Evolutionary conservation across 495 filamentous ascomycete species (phyloP).

Genomic region (Penicillium verhagenii): DNA sequence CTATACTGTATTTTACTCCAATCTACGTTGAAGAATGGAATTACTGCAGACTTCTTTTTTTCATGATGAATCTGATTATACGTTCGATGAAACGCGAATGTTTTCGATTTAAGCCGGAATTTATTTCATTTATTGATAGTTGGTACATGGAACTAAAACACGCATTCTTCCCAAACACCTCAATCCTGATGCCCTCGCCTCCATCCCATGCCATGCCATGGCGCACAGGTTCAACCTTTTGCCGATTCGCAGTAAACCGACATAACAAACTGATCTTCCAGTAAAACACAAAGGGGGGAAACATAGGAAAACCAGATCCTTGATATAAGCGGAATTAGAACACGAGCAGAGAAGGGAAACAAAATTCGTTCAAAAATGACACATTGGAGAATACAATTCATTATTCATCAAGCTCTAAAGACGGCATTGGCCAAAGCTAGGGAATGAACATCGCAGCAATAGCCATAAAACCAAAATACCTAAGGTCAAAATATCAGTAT

Average conservation of each 20-base stretch:
- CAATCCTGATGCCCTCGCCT: neutral
- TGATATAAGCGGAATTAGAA: too few relatives aligned
- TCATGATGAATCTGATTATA: too few relatives aligned
- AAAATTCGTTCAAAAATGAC: slow-evolving; percentile 2
- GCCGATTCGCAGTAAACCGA: neutral
- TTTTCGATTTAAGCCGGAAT: neutral
- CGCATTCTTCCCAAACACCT: neutral
- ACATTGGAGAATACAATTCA: slow-evolving; percentile 10
- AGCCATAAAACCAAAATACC: slow-evolving; percentile 46
- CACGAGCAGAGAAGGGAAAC: neutral
- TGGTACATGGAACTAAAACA: slow-evolving; percentile 5
- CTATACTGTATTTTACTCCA: neutral
- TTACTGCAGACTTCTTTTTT: too few relatives aligned
- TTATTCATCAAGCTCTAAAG: slow-evolving; percentile 7
- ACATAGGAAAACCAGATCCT: too few relatives aligned
- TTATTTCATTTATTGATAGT: slow-evolving; percentile 4
- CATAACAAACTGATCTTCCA: neutral
- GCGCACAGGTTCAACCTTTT: neutral
- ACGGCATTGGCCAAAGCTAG: slow-evolving; percentile 3
- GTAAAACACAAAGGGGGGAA: too few relatives aligned
- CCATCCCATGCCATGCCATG: slow-evolving; percentile 4
- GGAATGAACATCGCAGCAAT: slow-evolving; percentile 42
- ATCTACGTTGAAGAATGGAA: too few relatives aligned
- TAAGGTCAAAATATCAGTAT: slow-evolving; percentile 16
- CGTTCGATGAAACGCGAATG: too few relatives aligned